Percentiles rank a stretch among this genome's conserved stretches.
Conservation (phyloP, 257 asterid genomes). For the Plantago major region DNA sequence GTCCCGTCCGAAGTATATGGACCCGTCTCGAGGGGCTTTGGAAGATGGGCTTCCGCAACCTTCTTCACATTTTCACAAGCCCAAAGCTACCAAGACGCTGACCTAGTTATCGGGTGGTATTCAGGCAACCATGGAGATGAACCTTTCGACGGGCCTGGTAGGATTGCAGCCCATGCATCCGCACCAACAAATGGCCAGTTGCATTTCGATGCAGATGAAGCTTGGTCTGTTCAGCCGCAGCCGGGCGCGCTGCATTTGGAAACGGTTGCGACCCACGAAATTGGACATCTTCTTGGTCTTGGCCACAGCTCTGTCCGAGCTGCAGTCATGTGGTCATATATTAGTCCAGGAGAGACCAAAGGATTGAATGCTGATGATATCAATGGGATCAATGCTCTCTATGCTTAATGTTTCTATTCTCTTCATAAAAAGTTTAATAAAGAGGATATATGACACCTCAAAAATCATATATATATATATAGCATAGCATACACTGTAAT, state of each 20-base stretch:
- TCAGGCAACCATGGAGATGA: conserved; percentile 18
- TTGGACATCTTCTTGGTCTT: conserved; percentile 32
- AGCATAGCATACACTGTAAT: too few species aligned
- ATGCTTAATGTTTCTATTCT: neutral
- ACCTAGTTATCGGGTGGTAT: conserved; percentile 17
- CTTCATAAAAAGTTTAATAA: neutral
- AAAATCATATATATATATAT: too few species aligned
- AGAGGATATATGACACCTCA: too few species aligned
- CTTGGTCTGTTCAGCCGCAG: neutral
- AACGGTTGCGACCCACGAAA: conserved; percentile 23
- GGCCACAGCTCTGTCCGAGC: conserved; percentile 14
- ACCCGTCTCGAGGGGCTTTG: conserved; percentile 14
- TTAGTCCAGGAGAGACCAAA: neutral
- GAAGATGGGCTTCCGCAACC: conserved; percentile 14
- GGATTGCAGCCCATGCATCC: conserved; percentile 21
- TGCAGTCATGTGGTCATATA: conserved; percentile 16
- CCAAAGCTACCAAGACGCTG: neutral
- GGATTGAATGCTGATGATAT: conserved; percentile 19
- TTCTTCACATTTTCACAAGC: conserved; percentile 16
- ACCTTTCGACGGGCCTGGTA: conserved; percentile 16
- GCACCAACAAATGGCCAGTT: conserved; percentile 20
- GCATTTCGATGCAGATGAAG: conserved; percentile 24
- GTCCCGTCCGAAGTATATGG: neutral
- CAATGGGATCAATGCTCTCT: conserved; percentile 23
- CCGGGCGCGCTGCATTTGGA: conserved; percentile 8